Percentiles rank a stretch among this genome's conserved stretches.
These are phyloP conservation scores for Rhododendron kiyosumense DNA, from an alignment of 148 eudicot genomes.

Conservation along the genomic window DNA sequence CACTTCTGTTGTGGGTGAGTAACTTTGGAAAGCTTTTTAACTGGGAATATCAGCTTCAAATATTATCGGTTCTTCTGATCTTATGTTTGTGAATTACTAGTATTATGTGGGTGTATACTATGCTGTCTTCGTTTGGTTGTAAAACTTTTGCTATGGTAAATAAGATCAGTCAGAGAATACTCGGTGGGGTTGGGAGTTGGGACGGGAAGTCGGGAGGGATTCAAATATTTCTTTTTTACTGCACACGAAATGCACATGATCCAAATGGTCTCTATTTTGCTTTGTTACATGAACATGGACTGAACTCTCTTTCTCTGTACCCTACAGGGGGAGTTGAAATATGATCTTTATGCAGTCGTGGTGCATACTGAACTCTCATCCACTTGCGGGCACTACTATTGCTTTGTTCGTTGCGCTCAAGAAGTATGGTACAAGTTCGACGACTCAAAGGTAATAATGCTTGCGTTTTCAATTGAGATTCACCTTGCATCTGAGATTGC, in stretches of 20 bases:
- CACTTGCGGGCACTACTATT: conserved; percentile 78
- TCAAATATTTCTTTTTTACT: not conserved
- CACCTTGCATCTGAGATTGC: conserved; percentile 1
- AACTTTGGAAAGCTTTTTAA: not conserved
- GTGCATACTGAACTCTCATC: conserved; percentile 66
- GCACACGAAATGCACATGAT: too few relatives aligned
- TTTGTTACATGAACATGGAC: too few relatives aligned
- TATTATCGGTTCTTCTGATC: not conserved
- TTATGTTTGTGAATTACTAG: not conserved
- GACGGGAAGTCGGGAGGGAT: not conserved
- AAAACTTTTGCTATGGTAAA: not conserved
- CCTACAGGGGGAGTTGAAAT: conserved; percentile 53
- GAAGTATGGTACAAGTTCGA: conserved; percentile 75
- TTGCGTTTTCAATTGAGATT: not conserved
- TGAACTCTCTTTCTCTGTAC: conserved; percentile 3
- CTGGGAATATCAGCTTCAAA: not conserved
- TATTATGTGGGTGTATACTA: not conserved
- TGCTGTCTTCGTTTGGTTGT: not conserved
- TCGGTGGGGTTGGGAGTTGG: not conserved
- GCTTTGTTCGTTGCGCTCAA: conserved; percentile 64
- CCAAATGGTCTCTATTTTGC: too few relatives aligned
- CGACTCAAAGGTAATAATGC: conserved; percentile 58
- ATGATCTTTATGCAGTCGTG: conserved; percentile 72
- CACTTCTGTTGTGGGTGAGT: not conserved
- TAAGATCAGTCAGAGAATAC: not conserved